Evolutionary conservation across 495 filamentous ascomycete species (phyloP), one percentile per base, ranked within the genome.

Genomic region (Podospora fimiseda): DNA sequence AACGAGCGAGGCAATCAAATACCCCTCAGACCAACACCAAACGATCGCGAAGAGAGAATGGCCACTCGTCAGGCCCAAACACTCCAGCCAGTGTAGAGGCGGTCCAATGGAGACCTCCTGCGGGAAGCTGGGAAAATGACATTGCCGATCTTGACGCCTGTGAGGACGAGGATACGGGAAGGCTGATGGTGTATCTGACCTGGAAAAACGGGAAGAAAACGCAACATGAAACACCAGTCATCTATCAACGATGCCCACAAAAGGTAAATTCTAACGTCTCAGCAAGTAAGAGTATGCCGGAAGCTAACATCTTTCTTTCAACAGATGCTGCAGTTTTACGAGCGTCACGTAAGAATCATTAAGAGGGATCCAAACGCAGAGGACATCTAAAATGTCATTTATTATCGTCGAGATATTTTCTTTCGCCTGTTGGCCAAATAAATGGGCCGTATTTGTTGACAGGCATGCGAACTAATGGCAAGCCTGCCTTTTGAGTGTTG

Each of bases 251-350:
- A 18, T 83, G 80, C 51, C 81, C 81, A 0, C 81, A 84, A 49
- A 81, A 76, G 71, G 80, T 83, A 63, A 24, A 62, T 65, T 47
- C 5, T 30, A 46, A 37, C n/a, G 33, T 8, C 48, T 60, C n/a
- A n/a, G n/a, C n/a, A n/a, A n/a, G n/a, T n/a, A n/a, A n/a, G n/a
- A n/a, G n/a, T n/a, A n/a, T n/a, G n/a, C n/a, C n/a, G n/a, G n/a
- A n/a, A n/a, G n/a, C n/a, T 1, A 53, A 51, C 21, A 51, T 27
- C 9, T 56, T 0, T 42, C 19, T 9, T 42, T 23, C 19, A 14
- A 7, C 23, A 82, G 80, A 83, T 83, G 79, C 63, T 84, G 0
- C 73, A 71, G 47, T 84, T 82, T 48, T 84, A 83, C 57, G 80
- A 84, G 53, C 72, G 70, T 2, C 80, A 83, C 44, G 70, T 84